Base-by-base conservation (phyloP, 2,329 filamentous ascomycete species). In the Claviceps fusiformis region DNA sequence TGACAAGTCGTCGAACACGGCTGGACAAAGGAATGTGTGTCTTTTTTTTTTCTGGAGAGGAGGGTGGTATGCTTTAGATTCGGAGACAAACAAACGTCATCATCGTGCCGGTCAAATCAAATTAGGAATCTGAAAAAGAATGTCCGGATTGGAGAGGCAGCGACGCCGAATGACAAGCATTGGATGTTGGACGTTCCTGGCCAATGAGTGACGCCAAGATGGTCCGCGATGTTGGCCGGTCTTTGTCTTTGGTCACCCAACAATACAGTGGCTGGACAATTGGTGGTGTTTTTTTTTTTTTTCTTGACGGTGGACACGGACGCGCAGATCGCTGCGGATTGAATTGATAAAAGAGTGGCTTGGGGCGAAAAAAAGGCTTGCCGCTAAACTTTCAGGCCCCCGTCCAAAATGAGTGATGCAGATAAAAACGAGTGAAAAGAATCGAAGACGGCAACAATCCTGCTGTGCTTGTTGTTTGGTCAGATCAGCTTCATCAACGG, bases 1-100 rank as follows among this genome's bases (percentile, higher is more conserved):
- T 31, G 49, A 52, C 50, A 13, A 43, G 41, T 52, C 10, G 41
- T 50, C 39, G 48, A 31, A 49, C 27, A 31, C 47, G 54, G 39
- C 48, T 52, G 49, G 55, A 55, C 54, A 59, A 58, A 61, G 55
- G 53, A 57, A 54, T 56, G 24, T 44, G 5, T n/a, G 27, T 50
- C 27, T 27, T 24, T 45, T 37, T 17, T 33, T 52, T 52, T 45
- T 35, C 41, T n/a, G n/a, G n/a, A n/a, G n/a, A n/a, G 19, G 44
- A 3, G 6, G 7, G 6, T 3, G 7, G 44, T 46, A 6, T 46
- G 44, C 11, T 37, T 47, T 50, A 50, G 19, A 49, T 53, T 27
- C 35, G 37, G 46, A 50, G 13, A 53, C n/a, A 19, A 29, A 15
- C 24, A 46, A 51, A 17, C 39, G 31, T 43, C 58, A 55, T 55